Evolutionary conservation across 176 grass and related monocot genomes (phyloP).

Genomic region (Aegilops umbellulata): DNA sequence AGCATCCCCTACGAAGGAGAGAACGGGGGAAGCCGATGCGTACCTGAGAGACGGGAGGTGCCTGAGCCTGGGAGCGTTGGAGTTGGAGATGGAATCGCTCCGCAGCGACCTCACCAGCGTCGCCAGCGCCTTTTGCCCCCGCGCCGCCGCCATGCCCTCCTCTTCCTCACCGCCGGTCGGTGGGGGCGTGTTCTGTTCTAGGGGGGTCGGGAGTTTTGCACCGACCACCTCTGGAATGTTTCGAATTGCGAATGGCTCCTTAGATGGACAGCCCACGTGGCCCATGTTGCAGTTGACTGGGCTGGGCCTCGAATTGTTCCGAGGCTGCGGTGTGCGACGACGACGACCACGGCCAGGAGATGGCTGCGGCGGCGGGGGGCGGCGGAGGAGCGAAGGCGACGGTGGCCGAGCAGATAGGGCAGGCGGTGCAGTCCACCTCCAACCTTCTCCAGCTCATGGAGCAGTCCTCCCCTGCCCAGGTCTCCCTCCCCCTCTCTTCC

Average conservation of each 20-base stretch:
- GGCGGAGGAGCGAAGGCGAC: conserved; percentile 42
- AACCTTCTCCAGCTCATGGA: conserved; percentile 95
- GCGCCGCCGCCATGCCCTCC: conserved; percentile 36
- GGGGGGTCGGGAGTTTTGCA: background rate
- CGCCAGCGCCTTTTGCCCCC: conserved; percentile 58
- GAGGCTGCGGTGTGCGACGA: background rate
- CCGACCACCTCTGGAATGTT: background rate
- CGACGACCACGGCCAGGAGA: background rate
- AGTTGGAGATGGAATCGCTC: conserved; percentile 34
- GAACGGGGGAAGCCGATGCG: background rate
- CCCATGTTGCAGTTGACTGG: conserved; percentile 5
- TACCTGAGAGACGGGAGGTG: conserved; percentile 79
- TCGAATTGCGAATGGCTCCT: background rate
- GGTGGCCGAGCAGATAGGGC: conserved; percentile 72
- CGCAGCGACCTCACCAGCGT: conserved; percentile 79
- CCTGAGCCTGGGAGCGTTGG: conserved; percentile 34
- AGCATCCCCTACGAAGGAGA: background rate
- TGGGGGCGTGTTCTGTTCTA: conserved; percentile 16
- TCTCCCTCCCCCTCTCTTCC: background rate
- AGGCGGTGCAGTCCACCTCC: conserved; percentile 89
- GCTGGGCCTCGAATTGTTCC: background rate
- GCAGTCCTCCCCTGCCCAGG: conserved; percentile 86
- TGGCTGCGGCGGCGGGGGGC: conserved; percentile 6
- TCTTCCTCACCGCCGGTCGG: conserved; percentile 20
- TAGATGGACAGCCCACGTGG: background rate